Base-by-base conservation (phyloP, 2,329 filamentous ascomycete species). In the Aspergillus flavus region DNA sequence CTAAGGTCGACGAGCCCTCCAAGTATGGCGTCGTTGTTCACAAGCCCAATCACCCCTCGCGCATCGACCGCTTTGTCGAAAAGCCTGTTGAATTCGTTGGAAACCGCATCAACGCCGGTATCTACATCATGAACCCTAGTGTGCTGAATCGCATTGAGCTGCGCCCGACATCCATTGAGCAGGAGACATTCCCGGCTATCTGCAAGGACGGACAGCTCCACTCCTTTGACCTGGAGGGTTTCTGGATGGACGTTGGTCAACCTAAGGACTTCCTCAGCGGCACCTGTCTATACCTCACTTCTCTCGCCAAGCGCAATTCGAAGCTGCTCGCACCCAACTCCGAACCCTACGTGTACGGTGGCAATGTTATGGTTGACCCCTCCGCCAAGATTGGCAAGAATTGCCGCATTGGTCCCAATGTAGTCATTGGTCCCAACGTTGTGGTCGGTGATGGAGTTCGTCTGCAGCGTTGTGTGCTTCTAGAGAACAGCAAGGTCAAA, bases 181-280 rank as follows among this genome's bases (percentile, higher is more conserved):
- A 98, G 83, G 95, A 98, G 84, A 97, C 93, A 39, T 99, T 99
- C 91, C 94, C 94, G 54, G 89, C 92, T 72, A 95, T 98, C 79
- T 91, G 91, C 81, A 89, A 86, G 73, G 94, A 97, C 73, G 93
- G 93, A 69, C 87, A 94, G 80, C 84, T 98, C 67, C 94, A 98
- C 86, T 97, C 93, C 1, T 97, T 96, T 77, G 94, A 98, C 77
- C 88, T 98, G 34, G 93, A 97, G 71, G 93, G 94, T 72, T 98
- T 96, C 88, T 98, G 94, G 94, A 98, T 98, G 94, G 94, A 98
- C 73, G 93, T 99, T 68, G 94, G 94, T 73, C 94, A 99, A 82
- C 94, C 94, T 72, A 99, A 98, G 85, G 94, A 99, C 78, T 99
- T 98, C 87, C 85, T 99, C 61, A 93, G 91, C 26, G 94, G 94